Evolutionary conservation across 106 monocot species (phyloP).

Genomic region (Allium fistulosum): DNA sequence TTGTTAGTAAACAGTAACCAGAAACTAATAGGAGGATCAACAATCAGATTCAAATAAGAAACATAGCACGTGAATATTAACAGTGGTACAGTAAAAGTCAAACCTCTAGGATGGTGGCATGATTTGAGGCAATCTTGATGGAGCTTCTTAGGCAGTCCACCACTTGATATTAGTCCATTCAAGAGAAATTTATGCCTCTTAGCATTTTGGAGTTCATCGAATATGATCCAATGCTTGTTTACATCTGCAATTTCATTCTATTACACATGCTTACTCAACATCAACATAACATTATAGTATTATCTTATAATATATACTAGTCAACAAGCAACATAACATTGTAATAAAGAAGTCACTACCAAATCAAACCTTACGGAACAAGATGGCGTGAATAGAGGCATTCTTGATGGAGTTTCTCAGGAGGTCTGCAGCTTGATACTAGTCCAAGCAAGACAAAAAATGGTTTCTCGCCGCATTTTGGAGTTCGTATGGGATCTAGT

Average conservation of each 20-base stretch:
- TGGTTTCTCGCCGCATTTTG: conserved; percentile 84
- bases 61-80: too few species aligned
- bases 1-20: too few species aligned
- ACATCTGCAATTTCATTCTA: too few species aligned
- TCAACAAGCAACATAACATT: not conserved
- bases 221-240: conserved; percentile 98
- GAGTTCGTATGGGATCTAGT: conserved; percentile 99
- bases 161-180: conserved; percentile 74
- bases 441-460: conserved; percentile 71
- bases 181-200: conserved; percentile 24
- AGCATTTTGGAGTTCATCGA: conserved; percentile 97
- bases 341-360: not conserved
- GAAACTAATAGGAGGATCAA: too few species aligned
- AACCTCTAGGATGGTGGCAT: conserved; percentile 21
- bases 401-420: conserved; percentile 97
- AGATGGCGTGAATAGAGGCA: conserved; percentile 49
- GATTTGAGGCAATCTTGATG: conserved; percentile 69
- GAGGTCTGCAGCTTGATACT: conserved; percentile 89
- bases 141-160: conserved; percentile 96
- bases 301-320: too few species aligned
- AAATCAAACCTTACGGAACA: conserved; percentile 47
- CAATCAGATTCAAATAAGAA: not conserved
- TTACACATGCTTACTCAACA: too few species aligned
- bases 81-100: conserved; percentile 38
- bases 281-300: too few species aligned